phyloP scores from a whole-genome alignment of 2,329 filamentous ascomycete genomes.

The Sarocladium brachiariae region DNA sequence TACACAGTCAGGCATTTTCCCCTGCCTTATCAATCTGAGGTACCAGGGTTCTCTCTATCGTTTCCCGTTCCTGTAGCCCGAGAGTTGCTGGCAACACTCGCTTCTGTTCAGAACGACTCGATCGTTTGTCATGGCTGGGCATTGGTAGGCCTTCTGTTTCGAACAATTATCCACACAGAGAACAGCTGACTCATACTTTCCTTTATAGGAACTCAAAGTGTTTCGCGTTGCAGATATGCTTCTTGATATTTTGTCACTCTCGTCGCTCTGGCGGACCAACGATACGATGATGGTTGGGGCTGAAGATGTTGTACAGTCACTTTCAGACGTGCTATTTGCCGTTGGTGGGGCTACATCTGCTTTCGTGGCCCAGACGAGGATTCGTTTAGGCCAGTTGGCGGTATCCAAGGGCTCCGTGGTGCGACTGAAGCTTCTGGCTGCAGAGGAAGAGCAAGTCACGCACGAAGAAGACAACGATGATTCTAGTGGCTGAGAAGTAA shows the following conservation, averaged over 20 bases:
- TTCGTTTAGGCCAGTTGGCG: background rate
- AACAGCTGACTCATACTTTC: background rate
- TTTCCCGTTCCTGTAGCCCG: conserved; percentile 20
- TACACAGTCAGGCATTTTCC: conserved; percentile 20
- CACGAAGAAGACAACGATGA: background rate
- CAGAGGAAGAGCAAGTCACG: background rate
- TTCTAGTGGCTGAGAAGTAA: too few relatives aligned
- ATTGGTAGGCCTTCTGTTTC: too few relatives aligned
- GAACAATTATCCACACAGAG: too few relatives aligned
- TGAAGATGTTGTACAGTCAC: conserved; percentile 17
- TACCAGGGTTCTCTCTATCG: conserved; percentile 20
- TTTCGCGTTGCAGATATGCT: conserved; percentile 19
- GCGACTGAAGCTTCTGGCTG: background rate
- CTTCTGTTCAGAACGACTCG: conserved; percentile 7
- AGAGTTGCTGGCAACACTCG: conserved; percentile 16
- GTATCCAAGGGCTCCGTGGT: conserved; percentile 1
- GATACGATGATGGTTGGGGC: conserved; percentile 18
- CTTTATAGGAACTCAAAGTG: conserved; percentile 19
- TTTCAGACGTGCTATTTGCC: conserved; percentile 17
- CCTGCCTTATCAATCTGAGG: conserved; percentile 19
- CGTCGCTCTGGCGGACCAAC: conserved; percentile 14
- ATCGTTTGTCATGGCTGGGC: conserved; percentile 21
- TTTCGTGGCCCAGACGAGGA: conserved; percentile 10
- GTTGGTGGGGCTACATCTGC: conserved; percentile 17
- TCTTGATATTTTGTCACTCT: conserved; percentile 18